A percentile compares a stretch with the other conserved stretches of the same genome.
These are phyloP conservation scores for Rhizoctonia solani DNA, from an alignment of 1,284 basidiomycete genomes.

Conservation along the genomic window DNA sequence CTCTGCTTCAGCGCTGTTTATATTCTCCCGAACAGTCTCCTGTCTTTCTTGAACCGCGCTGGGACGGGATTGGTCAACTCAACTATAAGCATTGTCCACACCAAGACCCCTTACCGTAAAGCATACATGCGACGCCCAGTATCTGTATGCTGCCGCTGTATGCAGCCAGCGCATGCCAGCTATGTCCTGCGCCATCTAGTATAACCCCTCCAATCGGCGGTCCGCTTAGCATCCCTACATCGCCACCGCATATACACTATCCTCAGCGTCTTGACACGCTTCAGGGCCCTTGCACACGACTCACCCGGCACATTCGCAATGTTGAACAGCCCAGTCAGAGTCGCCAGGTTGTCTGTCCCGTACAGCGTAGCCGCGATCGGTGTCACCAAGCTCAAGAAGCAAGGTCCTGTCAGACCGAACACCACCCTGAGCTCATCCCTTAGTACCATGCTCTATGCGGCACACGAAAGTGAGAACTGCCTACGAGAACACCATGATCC, in stretches of 20 bases:
- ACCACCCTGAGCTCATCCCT: not conserved
- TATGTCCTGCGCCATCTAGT: constrained; percentile 32
- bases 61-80: constrained; percentile 4
- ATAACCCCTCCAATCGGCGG: constrained; percentile 39
- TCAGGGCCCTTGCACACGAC: not conserved
- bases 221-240: constrained; percentile 36
- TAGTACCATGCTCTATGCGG: not conserved
- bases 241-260: no score
- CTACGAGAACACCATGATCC: constrained; percentile 38
- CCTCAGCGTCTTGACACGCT: not conserved
- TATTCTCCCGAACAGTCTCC: no score
- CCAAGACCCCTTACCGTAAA: constrained; percentile 29
- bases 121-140: constrained; percentile 15
- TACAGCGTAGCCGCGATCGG: constrained; percentile 39
- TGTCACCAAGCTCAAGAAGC: constrained; percentile 39
- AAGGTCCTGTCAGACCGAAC: constrained; percentile 37
- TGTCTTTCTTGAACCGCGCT: constrained; percentile 37
- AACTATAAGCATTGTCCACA: not conserved
- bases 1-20: no score
- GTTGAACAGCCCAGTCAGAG: constrained; percentile 38
- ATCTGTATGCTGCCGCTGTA: constrained; percentile 31
- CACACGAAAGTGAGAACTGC: not conserved
- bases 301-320: constrained; percentile 38
- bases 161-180: constrained; percentile 38
- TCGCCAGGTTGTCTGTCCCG: constrained; percentile 39